phyloP scores from a whole-genome alignment of 78 protist genomes.

The Cavenderia fasciculata region DNA sequence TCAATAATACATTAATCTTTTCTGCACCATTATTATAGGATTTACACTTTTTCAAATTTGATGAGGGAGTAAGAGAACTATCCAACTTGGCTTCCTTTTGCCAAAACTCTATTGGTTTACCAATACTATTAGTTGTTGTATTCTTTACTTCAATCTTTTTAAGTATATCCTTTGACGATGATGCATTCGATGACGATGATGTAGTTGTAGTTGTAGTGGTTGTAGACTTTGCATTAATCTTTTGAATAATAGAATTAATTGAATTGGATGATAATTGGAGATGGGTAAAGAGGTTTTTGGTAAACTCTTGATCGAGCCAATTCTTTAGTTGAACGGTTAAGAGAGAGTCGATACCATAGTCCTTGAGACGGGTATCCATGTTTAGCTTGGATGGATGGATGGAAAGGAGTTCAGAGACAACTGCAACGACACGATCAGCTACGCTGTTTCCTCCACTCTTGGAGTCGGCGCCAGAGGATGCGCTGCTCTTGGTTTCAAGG shows the following conservation, averaged over 20 bases:
- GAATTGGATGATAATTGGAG: conserved; percentile 57
- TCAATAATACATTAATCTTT: conserved; percentile 28
- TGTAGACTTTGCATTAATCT: conserved; percentile 22
- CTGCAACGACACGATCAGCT: background rate
- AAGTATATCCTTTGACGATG: background rate
- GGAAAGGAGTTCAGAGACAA: conserved; percentile 35
- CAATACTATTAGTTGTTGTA: background rate
- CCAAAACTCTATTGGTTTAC: conserved; percentile 22
- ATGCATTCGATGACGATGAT: background rate
- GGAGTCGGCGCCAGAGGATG: background rate
- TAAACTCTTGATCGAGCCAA: conserved; percentile 39
- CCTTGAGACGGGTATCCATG: conserved; percentile 43
- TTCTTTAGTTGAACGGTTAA: conserved; percentile 50
- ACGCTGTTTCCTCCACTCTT: conserved; percentile 3
- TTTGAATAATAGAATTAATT: conserved; percentile 49
- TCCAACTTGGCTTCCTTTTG: conserved; percentile 6
- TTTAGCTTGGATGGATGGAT: conserved; percentile 55
- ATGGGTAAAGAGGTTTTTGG: conserved; percentile 55
- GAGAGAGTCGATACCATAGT: conserved; percentile 54
- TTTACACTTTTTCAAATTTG: background rate
- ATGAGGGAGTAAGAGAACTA: background rate
- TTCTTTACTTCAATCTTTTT: background rate
- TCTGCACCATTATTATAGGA: background rate
- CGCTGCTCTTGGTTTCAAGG: background rate
- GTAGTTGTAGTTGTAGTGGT: conserved; percentile 11